Evolutionary conservation across 441 rosid species (phyloP).

Genomic region (Monsonia emarginata): DNA sequence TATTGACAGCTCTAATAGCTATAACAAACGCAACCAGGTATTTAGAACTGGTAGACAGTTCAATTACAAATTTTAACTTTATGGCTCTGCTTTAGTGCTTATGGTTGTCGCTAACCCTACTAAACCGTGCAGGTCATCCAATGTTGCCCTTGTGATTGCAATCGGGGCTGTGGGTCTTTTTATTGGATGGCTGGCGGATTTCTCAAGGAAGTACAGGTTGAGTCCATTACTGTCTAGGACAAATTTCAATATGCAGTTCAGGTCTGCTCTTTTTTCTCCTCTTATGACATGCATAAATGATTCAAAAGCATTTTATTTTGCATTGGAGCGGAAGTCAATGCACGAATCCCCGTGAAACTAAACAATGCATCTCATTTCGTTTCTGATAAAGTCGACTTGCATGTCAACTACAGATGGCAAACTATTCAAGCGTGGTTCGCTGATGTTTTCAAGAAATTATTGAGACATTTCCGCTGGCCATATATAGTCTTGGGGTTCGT

Average conservation of each 20-base stretch:
- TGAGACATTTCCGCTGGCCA: slow-evolving; percentile 63
- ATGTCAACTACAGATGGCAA: slow-evolving; percentile 37
- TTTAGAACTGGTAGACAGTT: slow-evolving; percentile 11
- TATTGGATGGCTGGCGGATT: slow-evolving; percentile 66
- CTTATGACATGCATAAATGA: too few relatives aligned
- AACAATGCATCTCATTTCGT: slow-evolving; percentile 3
- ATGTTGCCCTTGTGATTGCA: slow-evolving; percentile 67
- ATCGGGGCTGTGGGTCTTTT: slow-evolving; percentile 73
- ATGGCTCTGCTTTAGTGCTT: neutral
- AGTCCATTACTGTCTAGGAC: slow-evolving; percentile 37
- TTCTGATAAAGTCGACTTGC: slow-evolving; percentile 10
- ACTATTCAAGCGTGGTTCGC: slow-evolving; percentile 38
- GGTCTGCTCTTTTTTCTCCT: too few relatives aligned
- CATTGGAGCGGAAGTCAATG: slow-evolving; percentile 1
- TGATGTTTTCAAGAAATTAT: slow-evolving; percentile 47
- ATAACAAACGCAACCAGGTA: slow-evolving; percentile 92
- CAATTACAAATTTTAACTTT: slow-evolving; percentile 4
- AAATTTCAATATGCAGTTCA: slow-evolving; percentile 29
- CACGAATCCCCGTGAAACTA: neutral
- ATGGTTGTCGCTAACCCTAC: slow-evolving; percentile 10
- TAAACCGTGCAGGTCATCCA: slow-evolving; percentile 51
- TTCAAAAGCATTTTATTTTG: too few relatives aligned
- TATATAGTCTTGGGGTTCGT: slow-evolving; percentile 51
- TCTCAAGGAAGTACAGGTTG: slow-evolving; percentile 49
- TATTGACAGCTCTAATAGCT: slow-evolving; percentile 85